Evolutionary conservation across 2,329 filamentous ascomycete species (phyloP).

Genomic region (Zymoseptoria passerinii): DNA sequence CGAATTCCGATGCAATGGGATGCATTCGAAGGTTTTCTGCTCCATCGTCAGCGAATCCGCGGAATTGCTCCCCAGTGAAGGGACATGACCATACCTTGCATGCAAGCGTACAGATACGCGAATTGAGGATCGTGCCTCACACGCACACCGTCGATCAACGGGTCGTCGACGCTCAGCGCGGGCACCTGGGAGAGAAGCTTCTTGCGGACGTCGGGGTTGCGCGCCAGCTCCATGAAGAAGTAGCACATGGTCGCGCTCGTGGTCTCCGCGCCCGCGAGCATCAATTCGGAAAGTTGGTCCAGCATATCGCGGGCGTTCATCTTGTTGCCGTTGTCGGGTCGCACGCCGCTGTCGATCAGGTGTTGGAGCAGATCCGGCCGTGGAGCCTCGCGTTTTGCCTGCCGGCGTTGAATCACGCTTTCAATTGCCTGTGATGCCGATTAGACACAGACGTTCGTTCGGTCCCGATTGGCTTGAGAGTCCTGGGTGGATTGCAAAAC

Average conservation of each 20-base stretch:
- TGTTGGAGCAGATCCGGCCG: slow-evolving; percentile 4
- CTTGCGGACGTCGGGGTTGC: slow-evolving; percentile 3
- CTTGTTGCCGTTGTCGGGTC: slow-evolving; percentile 4
- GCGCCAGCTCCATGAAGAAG: slow-evolving; percentile 6
- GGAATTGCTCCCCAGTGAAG: background rate
- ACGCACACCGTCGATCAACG: background rate
- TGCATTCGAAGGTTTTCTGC: slow-evolving; percentile 8
- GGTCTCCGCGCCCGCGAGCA: slow-evolving; percentile 7
- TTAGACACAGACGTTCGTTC: background rate
- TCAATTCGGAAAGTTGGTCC: slow-evolving; percentile 7
- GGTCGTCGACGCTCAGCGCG: slow-evolving; percentile 1
- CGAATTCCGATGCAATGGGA: slow-evolving; percentile 5
- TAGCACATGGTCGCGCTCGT: slow-evolving; percentile 5
- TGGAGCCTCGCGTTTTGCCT: background rate
- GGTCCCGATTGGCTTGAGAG: too few relatives aligned
- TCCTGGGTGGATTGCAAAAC: background rate
- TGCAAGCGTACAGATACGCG: slow-evolving; percentile 5
- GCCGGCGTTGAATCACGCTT: slow-evolving; percentile 1
- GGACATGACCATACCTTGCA: background rate
- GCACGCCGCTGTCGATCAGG: slow-evolving; percentile 1
- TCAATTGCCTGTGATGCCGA: background rate
- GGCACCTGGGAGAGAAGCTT: slow-evolving; percentile 1
- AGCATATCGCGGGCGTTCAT: slow-evolving; percentile 5
- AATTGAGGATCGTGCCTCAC: slow-evolving; percentile 3
- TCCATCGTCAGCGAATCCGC: background rate